Base-by-base conservation (phyloP, 306 rosid genomes). In the Sophora flavescens region DNA sequence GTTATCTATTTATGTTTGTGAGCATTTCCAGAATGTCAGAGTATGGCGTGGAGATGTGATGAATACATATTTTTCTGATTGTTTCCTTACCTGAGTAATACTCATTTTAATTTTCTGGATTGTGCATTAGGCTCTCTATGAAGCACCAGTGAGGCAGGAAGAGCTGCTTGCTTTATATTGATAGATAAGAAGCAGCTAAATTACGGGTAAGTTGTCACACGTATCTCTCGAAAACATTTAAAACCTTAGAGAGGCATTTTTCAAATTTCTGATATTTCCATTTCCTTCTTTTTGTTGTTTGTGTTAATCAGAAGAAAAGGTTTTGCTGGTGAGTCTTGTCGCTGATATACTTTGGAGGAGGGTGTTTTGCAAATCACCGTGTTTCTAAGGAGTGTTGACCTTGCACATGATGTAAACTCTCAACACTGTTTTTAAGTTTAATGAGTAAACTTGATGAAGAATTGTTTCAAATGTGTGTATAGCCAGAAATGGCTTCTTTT, bases 101-200 rank as follows among this genome's bases (percentile, higher is more conserved):
- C 53, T 67, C 54, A 53, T 45, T 80, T 52, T 59, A 26, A 39
- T 13, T 75, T 77, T 58, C 38, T 79, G 42, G 45, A 39, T 57
- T 74, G 68, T 75, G 67, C 15, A 8, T 68, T 61, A 95, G 99
- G 97, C 99, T 78, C 89, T 95, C 44, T 82, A 95, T 71, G 96
- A 92, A 66, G 99, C 97, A 1, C 79, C 89, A 57, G 90, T 95
- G 93, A 90, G 86, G 81, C 99, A 95, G 86, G 99, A 95, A 84
- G 99, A 95, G 75, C 79, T 95, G 80, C 92, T 95, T 76, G 97
- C 97, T 28, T 90, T n/a, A 89, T 82, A 88, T 92, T 16, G 97
- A 95, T 80, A 60, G 90, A 32, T 96, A 95, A 76, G 93, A 87
- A 85, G 97, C 87, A 47, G 97, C 93, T 22, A 92, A 81, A 80